Conservation (phyloP, 2,329 filamentous ascomycete species). For the Pseudocercospora eumusae region DNA sequence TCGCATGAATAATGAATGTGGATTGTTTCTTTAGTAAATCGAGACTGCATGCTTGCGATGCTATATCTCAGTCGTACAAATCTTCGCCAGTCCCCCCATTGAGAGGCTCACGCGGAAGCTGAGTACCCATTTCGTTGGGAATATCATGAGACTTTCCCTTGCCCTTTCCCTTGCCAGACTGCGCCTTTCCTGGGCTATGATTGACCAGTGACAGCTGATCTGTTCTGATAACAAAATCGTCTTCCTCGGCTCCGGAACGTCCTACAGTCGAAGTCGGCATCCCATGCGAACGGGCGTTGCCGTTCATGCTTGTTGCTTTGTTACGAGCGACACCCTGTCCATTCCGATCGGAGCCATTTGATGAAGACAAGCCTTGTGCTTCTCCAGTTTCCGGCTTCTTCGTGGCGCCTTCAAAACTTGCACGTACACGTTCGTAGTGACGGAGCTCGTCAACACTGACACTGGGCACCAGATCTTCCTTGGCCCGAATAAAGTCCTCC, state of each 20-base stretch:
- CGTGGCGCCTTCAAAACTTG: slow-evolving; percentile 70
- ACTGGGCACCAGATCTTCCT: slow-evolving; percentile 84
- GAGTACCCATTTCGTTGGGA: not conserved
- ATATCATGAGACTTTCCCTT: slow-evolving; percentile 36
- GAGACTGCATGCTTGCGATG: not conserved
- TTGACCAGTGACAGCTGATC: slow-evolving; percentile 39
- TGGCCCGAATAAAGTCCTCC: slow-evolving; percentile 79
- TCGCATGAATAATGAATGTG: not conserved
- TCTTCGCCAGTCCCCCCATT: slow-evolving; percentile 42
- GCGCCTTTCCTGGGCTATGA: slow-evolving; percentile 10
- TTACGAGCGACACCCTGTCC: slow-evolving; percentile 12
- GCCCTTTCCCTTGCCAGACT: slow-evolving; percentile 40
- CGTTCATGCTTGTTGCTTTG: slow-evolving; percentile 18
- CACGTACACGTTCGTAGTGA: slow-evolving; percentile 84
- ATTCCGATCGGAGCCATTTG: slow-evolving; percentile 17
- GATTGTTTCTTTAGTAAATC: not conserved
- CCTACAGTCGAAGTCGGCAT: not conserved
- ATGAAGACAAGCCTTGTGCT: slow-evolving; percentile 17
- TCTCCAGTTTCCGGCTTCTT: slow-evolving; percentile 44
- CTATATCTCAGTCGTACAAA: slow-evolving; percentile 44
- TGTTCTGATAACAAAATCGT: slow-evolving; percentile 47
- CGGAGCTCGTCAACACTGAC: slow-evolving; percentile 89
- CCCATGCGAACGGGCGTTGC: not conserved
- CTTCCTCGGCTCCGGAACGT: slow-evolving; percentile 34
- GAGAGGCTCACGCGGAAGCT: not conserved